Conservation (phyloP, 2,329 filamentous ascomycete genomes). For the Epichloe sp. region DNA sequence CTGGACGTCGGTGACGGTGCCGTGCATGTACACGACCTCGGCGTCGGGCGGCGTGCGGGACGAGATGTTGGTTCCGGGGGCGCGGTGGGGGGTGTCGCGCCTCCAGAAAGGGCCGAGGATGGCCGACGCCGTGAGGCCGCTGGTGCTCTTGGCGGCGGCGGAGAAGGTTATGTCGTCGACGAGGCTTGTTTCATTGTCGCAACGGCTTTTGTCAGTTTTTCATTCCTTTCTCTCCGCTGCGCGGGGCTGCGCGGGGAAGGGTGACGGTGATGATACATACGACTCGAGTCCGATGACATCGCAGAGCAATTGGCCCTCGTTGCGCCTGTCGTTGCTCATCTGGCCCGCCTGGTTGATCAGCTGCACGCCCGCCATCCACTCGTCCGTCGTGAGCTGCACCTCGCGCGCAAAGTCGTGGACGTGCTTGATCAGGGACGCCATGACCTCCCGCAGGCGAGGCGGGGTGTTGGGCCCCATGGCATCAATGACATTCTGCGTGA, state of each 20-base stretch:
- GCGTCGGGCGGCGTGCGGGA: slow-evolving; percentile 33
- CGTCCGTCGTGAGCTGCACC: slow-evolving; percentile 64
- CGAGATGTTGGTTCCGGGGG: slow-evolving; percentile 58
- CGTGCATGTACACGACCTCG: slow-evolving; percentile 51
- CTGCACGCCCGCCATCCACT: slow-evolving; percentile 61
- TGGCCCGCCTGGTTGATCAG: slow-evolving; percentile 49
- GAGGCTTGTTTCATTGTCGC: slow-evolving; percentile 22
- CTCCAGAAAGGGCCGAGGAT: slow-evolving; percentile 83
- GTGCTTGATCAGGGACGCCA: slow-evolving; percentile 56
- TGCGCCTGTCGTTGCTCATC: slow-evolving; percentile 54
- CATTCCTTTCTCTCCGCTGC: fast-evolving
- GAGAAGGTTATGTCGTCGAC: slow-evolving; percentile 74
- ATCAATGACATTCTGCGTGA: slow-evolving; percentile 61
- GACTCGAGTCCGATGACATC: slow-evolving; percentile 66
- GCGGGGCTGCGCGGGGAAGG: too few relatives aligned
- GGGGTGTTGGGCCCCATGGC: slow-evolving; percentile 60
- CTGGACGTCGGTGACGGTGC: slow-evolving; percentile 37
- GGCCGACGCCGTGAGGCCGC: slow-evolving; percentile 54
- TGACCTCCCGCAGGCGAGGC: slow-evolving; percentile 54
- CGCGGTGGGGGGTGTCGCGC: slow-evolving; percentile 52
- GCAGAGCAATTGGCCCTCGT: slow-evolving; percentile 60
- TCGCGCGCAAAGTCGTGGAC: slow-evolving; percentile 74
- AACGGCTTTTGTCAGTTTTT: too few relatives aligned
- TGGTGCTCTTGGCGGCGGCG: slow-evolving; percentile 27
- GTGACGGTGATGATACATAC: slow-evolving; percentile 15